These are phyloP conservation scores for Comarum palustre DNA, from an alignment of 306 rosid genomes.

Conservation along the genomic window DNA sequence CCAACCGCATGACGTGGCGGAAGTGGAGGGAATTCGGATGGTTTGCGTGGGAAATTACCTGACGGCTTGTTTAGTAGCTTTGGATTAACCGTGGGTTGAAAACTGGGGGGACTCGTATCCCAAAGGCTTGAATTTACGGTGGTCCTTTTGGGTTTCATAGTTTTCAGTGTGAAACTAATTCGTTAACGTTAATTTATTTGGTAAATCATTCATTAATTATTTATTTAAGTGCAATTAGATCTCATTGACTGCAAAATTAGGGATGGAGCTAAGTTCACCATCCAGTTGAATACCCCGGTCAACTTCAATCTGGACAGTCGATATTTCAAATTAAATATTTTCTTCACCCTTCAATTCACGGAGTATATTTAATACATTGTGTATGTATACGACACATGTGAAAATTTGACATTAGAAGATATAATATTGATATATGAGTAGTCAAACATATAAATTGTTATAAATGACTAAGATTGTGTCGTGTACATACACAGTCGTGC, in stretches of 20 bases:
- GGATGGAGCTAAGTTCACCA: neutral
- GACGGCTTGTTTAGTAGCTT: slow-evolving; percentile 41
- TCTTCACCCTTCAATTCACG: no score
- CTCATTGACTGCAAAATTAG: neutral
- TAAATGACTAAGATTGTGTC: no score
- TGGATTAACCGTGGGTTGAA: slow-evolving; percentile 6
- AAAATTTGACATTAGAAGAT: no score
- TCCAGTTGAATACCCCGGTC: no score
- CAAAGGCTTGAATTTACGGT: neutral
- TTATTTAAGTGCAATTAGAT: neutral
- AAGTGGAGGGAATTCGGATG: slow-evolving; percentile 8
- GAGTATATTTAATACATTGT: no score
- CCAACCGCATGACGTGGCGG: slow-evolving; percentile 2
- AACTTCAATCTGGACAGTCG: no score
- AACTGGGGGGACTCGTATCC: slow-evolving; percentile 12
- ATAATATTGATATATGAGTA: no score
- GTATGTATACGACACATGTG: no score
- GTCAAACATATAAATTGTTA: no score
- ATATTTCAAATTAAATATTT: no score
- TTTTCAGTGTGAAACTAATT: slow-evolving; percentile 11
- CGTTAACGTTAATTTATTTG: neutral
- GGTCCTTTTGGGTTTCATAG: slow-evolving; percentile 3
- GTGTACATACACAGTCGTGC: no score
- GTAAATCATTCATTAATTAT: neutral
- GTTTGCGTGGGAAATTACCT: slow-evolving; percentile 10